Base-by-base conservation (phyloP, 768 basidiomycete species). In the Pisolithus orientalis region DNA sequence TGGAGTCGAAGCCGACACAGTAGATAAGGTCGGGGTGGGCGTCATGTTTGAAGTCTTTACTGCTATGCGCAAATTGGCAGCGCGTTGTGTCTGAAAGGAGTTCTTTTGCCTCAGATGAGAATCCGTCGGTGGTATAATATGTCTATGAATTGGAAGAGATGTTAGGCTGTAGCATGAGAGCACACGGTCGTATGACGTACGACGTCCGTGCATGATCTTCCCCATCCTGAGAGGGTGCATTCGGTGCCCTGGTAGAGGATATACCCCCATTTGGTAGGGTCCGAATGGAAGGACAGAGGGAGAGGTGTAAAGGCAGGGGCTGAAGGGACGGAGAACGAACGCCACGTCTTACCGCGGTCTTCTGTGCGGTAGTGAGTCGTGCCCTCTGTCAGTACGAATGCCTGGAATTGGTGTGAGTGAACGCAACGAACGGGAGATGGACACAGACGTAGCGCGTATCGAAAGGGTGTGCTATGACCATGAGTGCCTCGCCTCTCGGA, bases 61-160 rank as follows among this genome's bases (percentile, higher is more conserved):
- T 86, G 60, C 89, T 86, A 64, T 95, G 89, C 0, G 94, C 95
- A 62, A 94, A 99, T 59, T 87, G 80, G 67, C 96, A 99, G 5
- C 80, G 74, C 0, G 84, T 74, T 0, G 87, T 89, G 57, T 94
- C 85, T 1, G 69, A 60, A 13, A 94, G 74, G 25, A 99, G 79
- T 2, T 75, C 64, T 49, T 79, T 63, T 0, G 85, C 72, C 0
- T 74, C 63, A 47, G 83, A 78, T 24, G 77, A 69, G 72, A 99
- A 98, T 0, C 83, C 87, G 48, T 94, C 83, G 56, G 76, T 84
- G 16, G 95, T 96, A 70, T 91, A 91, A 64, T 80, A 97, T 2
- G 94, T 94, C 87, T 97, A 58, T 37, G 53, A 0, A 6, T 40
- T 6, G 29, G 38, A 44, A 39, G 44, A 37, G 5, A 45, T 6